phyloP scores from a whole-genome alignment of 1,139 yeast species.

The Yamadazyma dendronema region DNA sequence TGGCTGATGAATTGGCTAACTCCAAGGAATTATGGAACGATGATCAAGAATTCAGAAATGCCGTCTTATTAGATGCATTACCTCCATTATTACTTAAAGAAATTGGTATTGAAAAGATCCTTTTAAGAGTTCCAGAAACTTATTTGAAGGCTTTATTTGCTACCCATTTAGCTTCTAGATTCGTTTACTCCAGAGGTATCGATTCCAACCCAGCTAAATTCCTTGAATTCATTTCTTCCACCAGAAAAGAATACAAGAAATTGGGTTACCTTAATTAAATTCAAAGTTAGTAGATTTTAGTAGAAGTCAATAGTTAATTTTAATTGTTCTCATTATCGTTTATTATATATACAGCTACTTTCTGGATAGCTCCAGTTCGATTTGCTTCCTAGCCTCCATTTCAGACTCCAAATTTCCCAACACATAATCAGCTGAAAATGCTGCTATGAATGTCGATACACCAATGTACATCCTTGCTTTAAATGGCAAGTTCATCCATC shows the following conservation, averaged over 20 bases:
- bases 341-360: neutral
- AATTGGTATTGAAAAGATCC: slow-evolving; percentile 73
- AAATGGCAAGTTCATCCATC: slow-evolving; percentile 51
- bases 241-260: slow-evolving; percentile 38
- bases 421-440: slow-evolving; percentile 50
- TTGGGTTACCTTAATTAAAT: slow-evolving; percentile 26
- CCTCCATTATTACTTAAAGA: slow-evolving; percentile 70
- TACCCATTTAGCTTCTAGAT: slow-evolving; percentile 82
- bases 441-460: slow-evolving; percentile 51
- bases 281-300: too few species aligned
- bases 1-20: slow-evolving; percentile 83
- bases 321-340: neutral
- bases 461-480: slow-evolving; percentile 54
- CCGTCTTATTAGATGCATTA: slow-evolving; percentile 72
- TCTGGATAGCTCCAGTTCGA: slow-evolving; percentile 6
- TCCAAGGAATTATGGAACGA: slow-evolving; percentile 85
- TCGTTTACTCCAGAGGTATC: slow-evolving; percentile 83
- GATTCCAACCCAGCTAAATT: slow-evolving; percentile 81
- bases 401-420: slow-evolving; percentile 48
- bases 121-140: slow-evolving; percentile 80
- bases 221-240: slow-evolving; percentile 63
- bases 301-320: slow-evolving; percentile 1
- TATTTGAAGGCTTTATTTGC: slow-evolving; percentile 90
- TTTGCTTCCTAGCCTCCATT: slow-evolving; percentile 22
- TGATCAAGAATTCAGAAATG: slow-evolving; percentile 74